Evolutionary conservation across 2,329 filamentous ascomycete genomes (phyloP), one percentile per base, ranked within the genome.

Genomic region (Colletotrichum sp.): DNA sequence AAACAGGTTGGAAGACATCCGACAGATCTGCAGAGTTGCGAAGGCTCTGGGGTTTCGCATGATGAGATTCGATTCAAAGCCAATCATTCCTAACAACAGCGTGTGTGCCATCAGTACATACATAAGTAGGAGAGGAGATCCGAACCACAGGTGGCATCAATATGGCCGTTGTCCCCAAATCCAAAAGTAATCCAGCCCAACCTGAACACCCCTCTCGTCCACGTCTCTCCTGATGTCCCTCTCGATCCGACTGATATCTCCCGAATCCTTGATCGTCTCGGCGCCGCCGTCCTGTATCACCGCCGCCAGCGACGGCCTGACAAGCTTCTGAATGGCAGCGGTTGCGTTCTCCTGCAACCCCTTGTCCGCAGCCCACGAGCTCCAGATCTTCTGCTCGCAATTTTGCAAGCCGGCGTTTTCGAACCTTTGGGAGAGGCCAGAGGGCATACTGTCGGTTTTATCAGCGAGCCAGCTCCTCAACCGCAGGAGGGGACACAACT

Each of bases 1-100:
- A 63, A 30, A 77, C 71, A 16, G 75, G 75, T 9, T 77, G 75
- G 75, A 77, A 75, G 36, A 77, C 75, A 12, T 75, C 71, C 8
- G 71, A 64, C 28, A 32, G 69, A 44, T 64, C 69, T 30, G 24
- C 32, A 12, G 69, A 72, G 16, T 16, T 67, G 24, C 30, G 49
- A 15, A 5, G 64, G 9, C 62, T 72, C 15, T 72, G 62, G 62
- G 32, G 32, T 5, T 28, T 72, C 21, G 60, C 52, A 13, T 36
- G 24, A 64, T n/a, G 8, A 13, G n/a, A 5, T 21, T 21, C 44
- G n/a, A 52, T 52, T 52, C 44, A 24, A 52, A 52, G n/a, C n/a
- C n/a, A 52, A 52, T 52, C 10, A 52, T 10, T 52, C 6, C n/a
- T 7, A 21, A 21, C n/a, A 59, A 59, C 63, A 13, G 5, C 24